A percentile compares a stretch with the other conserved stretches of the same genome.
Conservation (phyloP, 306 rosid genomes). For the Casuarina glauca region DNA sequence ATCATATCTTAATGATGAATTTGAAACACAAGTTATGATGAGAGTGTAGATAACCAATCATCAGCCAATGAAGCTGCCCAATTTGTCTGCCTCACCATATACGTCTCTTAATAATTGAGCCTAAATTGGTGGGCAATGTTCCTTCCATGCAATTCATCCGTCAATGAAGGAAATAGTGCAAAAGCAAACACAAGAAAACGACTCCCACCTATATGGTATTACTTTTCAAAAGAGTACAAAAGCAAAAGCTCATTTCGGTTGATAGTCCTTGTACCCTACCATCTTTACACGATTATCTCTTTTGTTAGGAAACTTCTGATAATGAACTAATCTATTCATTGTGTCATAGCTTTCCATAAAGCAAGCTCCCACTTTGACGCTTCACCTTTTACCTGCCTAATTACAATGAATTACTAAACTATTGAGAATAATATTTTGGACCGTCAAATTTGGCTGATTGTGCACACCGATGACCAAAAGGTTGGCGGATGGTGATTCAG, state of each 20-base stretch:
- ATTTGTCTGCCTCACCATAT: conserved; percentile 7
- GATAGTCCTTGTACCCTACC: conserved; percentile 41
- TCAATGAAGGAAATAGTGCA: conserved; percentile 19
- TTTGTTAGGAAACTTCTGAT: conserved; percentile 42
- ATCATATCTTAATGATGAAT: background rate
- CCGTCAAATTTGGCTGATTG: too few relatives aligned
- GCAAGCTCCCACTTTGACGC: conserved; percentile 30
- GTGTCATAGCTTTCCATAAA: conserved; percentile 37
- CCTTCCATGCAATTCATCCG: background rate
- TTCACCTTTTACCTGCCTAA: conserved; percentile 20
- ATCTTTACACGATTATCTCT: conserved; percentile 36
- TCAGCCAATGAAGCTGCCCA: background rate
- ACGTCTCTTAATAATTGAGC: background rate
- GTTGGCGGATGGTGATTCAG: too few relatives aligned
- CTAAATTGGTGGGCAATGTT: conserved; percentile 5
- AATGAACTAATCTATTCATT: conserved; percentile 24
- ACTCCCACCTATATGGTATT: conserved; percentile 22
- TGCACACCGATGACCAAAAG: too few relatives aligned
- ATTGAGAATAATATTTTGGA: too few relatives aligned
- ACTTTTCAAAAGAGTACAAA: conserved; percentile 32
- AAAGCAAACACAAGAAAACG: conserved; percentile 25
- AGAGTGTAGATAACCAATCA: background rate
- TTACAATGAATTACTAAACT: background rate
- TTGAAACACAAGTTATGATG: background rate
- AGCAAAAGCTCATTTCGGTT: conserved; percentile 31